Base-by-base conservation (phyloP, 2,329 filamentous ascomycete species). In the Metarhizium sp. region DNA sequence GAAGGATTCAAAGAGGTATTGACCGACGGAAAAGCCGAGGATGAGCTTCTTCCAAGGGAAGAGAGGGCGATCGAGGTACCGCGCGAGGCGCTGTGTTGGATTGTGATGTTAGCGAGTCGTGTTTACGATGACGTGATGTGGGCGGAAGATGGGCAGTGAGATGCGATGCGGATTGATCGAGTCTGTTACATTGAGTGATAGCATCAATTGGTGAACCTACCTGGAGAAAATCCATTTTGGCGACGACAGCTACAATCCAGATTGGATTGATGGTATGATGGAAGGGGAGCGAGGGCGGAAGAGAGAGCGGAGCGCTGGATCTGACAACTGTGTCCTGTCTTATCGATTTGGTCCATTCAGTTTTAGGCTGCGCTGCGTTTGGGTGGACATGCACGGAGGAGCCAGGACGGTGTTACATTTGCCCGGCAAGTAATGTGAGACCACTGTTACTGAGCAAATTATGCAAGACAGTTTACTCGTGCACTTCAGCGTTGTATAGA, bases 41-140 rank as follows among this genome's bases (percentile, higher is more conserved):
- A 99, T 92, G 65, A 99, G 84, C 70, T 85, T 88, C 83, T 96
- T 99, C 94, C 94, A 99, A 55, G 94, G 92, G 76, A 97, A 96
- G 67, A 89, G 78, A 57, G 92, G 92, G 67, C 89, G 85, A 77
- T 99, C 94, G 66, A 97, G 86, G 72, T 88, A 85, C 71, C 83
- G 84, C 68, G 90, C 90, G 63, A 97, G 85, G 77, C 81, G 81
- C 82, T 86, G 67, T 50, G 51, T 5, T 29, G 20, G 50, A 11
- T 32, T 34, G 10, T 18, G 4, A 25, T 13, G 53, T 52, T 20
- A 55, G 50, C 36, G 8, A 45, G 42, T 45, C 2, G 42, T 8
- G 42, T 20, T 45, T 2, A 7, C 42, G 42, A 45, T 45, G 16
- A 13, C n/a, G 18, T 18, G n/a, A 25, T 25, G 42, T 18, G 25